Percentiles rank a stretch among this genome's conserved stretches.
phyloP scores from a whole-genome alignment of 208 protist genomes.

The Acanthamoeba divionensis region DNA sequence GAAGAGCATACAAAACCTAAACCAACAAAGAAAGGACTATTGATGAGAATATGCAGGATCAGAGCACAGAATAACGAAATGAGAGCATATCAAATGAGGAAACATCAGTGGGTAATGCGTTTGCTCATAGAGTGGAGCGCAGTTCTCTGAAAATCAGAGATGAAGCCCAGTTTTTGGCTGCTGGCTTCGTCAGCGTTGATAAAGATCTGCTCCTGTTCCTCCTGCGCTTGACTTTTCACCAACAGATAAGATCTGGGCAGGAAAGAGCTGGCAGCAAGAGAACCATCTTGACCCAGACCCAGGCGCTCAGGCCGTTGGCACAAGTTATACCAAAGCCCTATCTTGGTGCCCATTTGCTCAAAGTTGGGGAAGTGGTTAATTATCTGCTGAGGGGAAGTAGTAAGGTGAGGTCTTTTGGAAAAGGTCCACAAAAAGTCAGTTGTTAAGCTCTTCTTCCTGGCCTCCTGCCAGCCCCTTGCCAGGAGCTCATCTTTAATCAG shows the following conservation, averaged over 20 bases:
- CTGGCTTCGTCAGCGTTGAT: background rate
- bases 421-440: constrained; percentile 3
- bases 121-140: no score
- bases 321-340: background rate
- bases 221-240: background rate
- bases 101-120: no score
- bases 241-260: constrained; percentile 7
- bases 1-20: no score
- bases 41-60: no score
- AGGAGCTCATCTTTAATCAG: background rate
- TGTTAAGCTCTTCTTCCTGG: background rate
- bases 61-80: no score
- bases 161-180: background rate
- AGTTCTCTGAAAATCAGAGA: background rate
- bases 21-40: no score
- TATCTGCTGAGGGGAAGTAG: background rate
- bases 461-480: background rate
- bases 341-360: background rate
- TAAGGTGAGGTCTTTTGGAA: background rate
- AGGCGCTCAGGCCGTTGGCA: no score
- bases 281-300: background rate
- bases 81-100: no score
- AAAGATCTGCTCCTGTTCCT: background rate
- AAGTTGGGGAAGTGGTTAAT: constrained; percentile 23
- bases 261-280: background rate